Evolutionary conservation across 148 eudicot genomes (phyloP).

Genomic region (Spergularia marina): DNA sequence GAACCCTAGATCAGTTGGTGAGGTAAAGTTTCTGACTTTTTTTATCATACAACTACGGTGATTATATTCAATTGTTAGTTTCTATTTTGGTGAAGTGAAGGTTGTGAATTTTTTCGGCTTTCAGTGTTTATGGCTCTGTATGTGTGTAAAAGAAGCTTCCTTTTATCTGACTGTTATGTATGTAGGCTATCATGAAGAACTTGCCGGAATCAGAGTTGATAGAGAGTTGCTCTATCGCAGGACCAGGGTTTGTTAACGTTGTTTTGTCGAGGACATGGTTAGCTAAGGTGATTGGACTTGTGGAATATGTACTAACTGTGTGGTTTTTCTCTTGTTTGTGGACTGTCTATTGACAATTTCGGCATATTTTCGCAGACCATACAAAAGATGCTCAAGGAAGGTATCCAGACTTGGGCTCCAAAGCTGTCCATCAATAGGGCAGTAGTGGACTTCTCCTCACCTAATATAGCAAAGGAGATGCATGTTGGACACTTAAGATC

Average conservation of each 20-base stretch:
- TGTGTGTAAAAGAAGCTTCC: not conserved
- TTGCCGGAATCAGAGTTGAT: conserved; percentile 70
- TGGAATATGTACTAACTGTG: not conserved
- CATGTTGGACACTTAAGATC: conserved; percentile 95
- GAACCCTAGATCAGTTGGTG: conserved; percentile 69
- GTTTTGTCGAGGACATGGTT: conserved; percentile 61
- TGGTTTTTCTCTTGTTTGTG: not conserved
- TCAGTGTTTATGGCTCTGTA: no score
- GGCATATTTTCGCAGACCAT: conserved; percentile 48
- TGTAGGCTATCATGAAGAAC: conserved; percentile 59
- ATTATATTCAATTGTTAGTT: no score
- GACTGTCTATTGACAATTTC: not conserved
- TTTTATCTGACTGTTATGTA: not conserved
- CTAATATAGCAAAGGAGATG: conserved; percentile 95
- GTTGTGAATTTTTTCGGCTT: no score
- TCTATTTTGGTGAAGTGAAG: no score
- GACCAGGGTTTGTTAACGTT: conserved; percentile 81
- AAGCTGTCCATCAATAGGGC: conserved; percentile 59
- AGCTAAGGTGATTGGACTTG: conserved; percentile 50
- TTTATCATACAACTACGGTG: no score
- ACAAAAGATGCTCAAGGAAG: conserved; percentile 71
- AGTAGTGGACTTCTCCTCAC: conserved; percentile 93
- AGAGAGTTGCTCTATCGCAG: conserved; percentile 59
- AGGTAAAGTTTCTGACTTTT: conserved; percentile 34
- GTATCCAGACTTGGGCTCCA: conserved; percentile 85